These are phyloP conservation scores for Nannizziopsis barbatae DNA, from an alignment of 2,329 filamentous ascomycete species.

Conservation along the genomic window DNA sequence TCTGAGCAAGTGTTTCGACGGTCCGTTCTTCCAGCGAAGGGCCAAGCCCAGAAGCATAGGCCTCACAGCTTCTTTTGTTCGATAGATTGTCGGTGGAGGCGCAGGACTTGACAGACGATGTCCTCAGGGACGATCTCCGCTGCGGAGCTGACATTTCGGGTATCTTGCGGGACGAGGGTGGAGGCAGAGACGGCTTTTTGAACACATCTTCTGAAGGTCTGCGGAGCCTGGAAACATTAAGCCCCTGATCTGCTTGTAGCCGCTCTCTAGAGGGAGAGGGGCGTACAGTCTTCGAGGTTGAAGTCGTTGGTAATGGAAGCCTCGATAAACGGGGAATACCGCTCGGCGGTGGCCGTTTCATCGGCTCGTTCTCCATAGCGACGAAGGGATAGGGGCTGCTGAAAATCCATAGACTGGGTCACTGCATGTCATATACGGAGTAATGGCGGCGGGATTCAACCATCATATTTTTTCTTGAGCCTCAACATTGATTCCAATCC, in stretches of 20 bases:
- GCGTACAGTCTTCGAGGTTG: slow-evolving; percentile 33
- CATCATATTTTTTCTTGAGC: too few relatives aligned
- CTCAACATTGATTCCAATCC: too few relatives aligned
- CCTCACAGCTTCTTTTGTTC: not conserved
- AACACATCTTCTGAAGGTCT: slow-evolving; percentile 31
- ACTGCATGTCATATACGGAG: not conserved
- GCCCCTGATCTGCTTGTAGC: slow-evolving; percentile 32
- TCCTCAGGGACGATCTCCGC: not conserved
- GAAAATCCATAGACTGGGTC: not conserved
- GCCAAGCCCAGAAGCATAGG: slow-evolving; percentile 20
- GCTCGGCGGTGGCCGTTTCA: slow-evolving; percentile 23
- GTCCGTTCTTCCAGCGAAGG: slow-evolving; percentile 70
- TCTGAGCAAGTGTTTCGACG: slow-evolving; percentile 66
- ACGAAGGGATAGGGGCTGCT: not conserved
- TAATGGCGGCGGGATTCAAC: too few relatives aligned
- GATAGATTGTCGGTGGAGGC: slow-evolving; percentile 1
- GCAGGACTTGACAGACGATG: not conserved
- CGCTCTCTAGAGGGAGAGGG: slow-evolving; percentile 40
- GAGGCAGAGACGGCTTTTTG: slow-evolving; percentile 25
- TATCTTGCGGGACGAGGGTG: slow-evolving; percentile 14
- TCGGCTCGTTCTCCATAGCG: slow-evolving; percentile 29
- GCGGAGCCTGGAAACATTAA: slow-evolving; percentile 29
- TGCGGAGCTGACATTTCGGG: not conserved
- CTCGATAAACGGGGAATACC: slow-evolving; percentile 43
- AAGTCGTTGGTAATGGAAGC: slow-evolving; percentile 41